Evolutionary conservation across 331 rosid genomes (phyloP).

Genomic region (Malus hybrid): DNA sequence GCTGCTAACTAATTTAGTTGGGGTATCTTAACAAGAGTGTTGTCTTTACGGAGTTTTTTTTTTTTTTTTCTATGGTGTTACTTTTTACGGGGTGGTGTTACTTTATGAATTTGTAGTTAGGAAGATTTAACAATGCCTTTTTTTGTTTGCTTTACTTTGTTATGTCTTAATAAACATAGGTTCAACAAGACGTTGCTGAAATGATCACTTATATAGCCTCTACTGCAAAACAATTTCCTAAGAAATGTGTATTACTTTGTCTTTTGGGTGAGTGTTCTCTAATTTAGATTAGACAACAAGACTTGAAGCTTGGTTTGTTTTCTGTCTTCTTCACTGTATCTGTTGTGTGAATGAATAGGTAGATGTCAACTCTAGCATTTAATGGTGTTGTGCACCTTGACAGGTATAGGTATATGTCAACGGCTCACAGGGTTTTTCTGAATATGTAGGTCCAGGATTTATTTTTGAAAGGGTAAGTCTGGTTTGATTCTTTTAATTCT

Average conservation of each 20-base stretch:
- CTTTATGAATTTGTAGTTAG: not conserved
- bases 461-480: constrained; percentile 82
- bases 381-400: constrained; percentile 7
- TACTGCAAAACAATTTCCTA: no score
- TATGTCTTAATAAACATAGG: no score
- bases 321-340: not conserved
- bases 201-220: no score
- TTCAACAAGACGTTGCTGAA: no score
- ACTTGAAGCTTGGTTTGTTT: no score
- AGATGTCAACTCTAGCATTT: not conserved
- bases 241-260: no score
- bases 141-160: no score
- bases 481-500: not conserved
- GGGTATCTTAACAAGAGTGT: not conserved
- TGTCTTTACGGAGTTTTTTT: not conserved
- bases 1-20: not conserved
- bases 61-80: not conserved
- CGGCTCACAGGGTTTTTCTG: constrained; percentile 81
- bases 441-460: constrained; percentile 92
- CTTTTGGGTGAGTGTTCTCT: no score
- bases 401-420: constrained; percentile 90
- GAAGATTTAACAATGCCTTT: no score
- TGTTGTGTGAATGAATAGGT: not conserved
- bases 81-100: not conserved
- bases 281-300: no score